phyloP scores from a whole-genome alignment of 257 asterid genomes.

The Cordia subcordata region DNA sequence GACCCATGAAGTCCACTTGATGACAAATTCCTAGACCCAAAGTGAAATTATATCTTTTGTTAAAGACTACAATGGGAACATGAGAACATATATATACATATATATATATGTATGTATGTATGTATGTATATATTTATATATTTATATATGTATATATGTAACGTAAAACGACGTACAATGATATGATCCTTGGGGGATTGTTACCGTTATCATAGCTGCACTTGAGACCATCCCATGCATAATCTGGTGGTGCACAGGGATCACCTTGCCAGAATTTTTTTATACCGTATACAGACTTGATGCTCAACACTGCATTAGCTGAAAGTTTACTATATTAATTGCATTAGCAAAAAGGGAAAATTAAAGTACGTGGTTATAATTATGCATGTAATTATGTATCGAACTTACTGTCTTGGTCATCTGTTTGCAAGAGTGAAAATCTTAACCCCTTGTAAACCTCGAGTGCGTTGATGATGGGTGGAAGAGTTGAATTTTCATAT shows the following conservation, averaged over 20 bases:
- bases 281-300: slow-evolving; percentile 4
- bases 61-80: too few relatives aligned
- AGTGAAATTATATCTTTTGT: too few relatives aligned
- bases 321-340: too few relatives aligned
- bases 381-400: too few relatives aligned
- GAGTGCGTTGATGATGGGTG: slow-evolving; percentile 10
- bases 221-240: slow-evolving; percentile 11
- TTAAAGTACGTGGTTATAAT: too few relatives aligned
- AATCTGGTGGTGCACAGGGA: slow-evolving; percentile 17
- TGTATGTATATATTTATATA: too few relatives aligned
- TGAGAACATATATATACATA: too few relatives aligned
- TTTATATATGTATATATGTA: too few relatives aligned
- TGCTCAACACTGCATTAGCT: slow-evolving; percentile 7
- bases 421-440: not conserved
- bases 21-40: slow-evolving; percentile 22
- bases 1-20: slow-evolving; percentile 24
- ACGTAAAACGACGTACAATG: slow-evolving; percentile 1
- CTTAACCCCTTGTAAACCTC: slow-evolving; percentile 5
- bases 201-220: slow-evolving; percentile 3
- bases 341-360: too few relatives aligned
- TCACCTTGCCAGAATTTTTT: slow-evolving; percentile 24
- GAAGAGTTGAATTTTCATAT: too few relatives aligned
- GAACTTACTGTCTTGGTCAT: slow-evolving; percentile 11
- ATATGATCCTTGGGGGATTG: slow-evolving; percentile 2
- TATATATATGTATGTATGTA: too few relatives aligned